These are phyloP conservation scores for Cryphonectria nitschkei DNA, from an alignment of 2,329 filamentous ascomycete genomes.

Conservation along the genomic window DNA sequence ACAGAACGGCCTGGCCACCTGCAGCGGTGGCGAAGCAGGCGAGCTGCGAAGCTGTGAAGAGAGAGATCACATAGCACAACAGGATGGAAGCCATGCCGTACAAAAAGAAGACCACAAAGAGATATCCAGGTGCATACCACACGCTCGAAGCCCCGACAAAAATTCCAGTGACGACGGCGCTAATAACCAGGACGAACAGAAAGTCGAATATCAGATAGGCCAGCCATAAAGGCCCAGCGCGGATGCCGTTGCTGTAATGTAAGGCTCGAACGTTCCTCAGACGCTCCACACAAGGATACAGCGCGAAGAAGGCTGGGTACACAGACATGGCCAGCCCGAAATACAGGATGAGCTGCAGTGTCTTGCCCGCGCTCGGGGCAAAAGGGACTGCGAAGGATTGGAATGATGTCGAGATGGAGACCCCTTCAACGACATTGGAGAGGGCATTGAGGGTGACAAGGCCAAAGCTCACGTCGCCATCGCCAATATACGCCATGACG, in stretches of 20 bases:
- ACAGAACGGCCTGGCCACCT: slow-evolving; percentile 72
- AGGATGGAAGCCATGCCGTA: slow-evolving; percentile 80
- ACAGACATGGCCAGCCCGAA: slow-evolving; percentile 77
- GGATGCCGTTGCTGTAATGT: slow-evolving; percentile 90
- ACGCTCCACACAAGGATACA: slow-evolving; percentile 87
- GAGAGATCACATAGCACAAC: slow-evolving; percentile 78
- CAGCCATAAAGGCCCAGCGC: slow-evolving; percentile 80
- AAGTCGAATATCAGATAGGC: slow-evolving; percentile 85
- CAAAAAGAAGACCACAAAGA: slow-evolving; percentile 79
- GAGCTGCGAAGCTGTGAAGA: slow-evolving; percentile 52
- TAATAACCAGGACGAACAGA: slow-evolving; percentile 68
- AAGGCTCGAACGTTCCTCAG: slow-evolving; percentile 78
- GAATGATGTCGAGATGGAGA: slow-evolving; percentile 72
- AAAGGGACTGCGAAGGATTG: slow-evolving; percentile 77
- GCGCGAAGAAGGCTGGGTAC: slow-evolving; percentile 83
- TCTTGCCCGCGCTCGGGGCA: slow-evolving; percentile 68
- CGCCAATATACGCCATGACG: slow-evolving; percentile 24
- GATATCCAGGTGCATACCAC: slow-evolving; percentile 80
- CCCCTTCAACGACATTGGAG: slow-evolving; percentile 67
- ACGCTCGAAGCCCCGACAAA: slow-evolving; percentile 61
- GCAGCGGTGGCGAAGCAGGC: slow-evolving; percentile 68
- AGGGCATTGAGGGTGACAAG: slow-evolving; percentile 38
- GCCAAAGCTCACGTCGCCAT: slow-evolving; percentile 20
- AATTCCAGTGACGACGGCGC: slow-evolving; percentile 68
- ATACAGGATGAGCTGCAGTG: slow-evolving; percentile 79